These are phyloP conservation scores for Fraxinus excelsior DNA, from an alignment of 257 asterid genomes.

Conservation along the genomic window DNA sequence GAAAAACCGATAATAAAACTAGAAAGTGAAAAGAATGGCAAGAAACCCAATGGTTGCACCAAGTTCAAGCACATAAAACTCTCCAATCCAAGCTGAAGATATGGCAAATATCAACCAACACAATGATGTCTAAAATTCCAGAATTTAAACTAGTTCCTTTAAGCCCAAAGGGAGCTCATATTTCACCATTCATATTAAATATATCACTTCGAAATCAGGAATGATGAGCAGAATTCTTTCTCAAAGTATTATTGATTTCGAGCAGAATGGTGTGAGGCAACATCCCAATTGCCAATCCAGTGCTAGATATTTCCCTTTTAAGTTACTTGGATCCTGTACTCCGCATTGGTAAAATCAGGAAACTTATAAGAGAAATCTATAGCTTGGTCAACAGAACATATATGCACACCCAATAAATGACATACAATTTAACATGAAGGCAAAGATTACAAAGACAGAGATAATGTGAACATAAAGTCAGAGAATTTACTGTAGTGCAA, in stretches of 20 bases:
- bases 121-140: not conserved
- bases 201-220: not conserved
- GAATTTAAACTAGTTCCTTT: not conserved
- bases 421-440: not conserved
- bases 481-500: conserved; percentile 77
- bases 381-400: not conserved
- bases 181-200: not conserved
- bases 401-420: not conserved
- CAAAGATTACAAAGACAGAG: conserved; percentile 17
- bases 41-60: not conserved
- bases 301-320: not conserved
- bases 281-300: not conserved
- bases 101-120: not conserved
- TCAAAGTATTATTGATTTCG: not conserved
- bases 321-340: not conserved
- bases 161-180: not conserved
- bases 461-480: conserved; percentile 11
- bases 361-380: conserved; percentile 6
- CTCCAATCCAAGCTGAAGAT: not conserved
- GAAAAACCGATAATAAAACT: not conserved
- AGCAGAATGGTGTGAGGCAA: not conserved
- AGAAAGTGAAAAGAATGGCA: not conserved
- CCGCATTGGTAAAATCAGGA: not conserved
- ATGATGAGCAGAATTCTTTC: not conserved
- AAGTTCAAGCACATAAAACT: not conserved